Conservation (phyloP, 2,329 filamentous ascomycete genomes). For the Aureobasidium uvarum region DNA sequence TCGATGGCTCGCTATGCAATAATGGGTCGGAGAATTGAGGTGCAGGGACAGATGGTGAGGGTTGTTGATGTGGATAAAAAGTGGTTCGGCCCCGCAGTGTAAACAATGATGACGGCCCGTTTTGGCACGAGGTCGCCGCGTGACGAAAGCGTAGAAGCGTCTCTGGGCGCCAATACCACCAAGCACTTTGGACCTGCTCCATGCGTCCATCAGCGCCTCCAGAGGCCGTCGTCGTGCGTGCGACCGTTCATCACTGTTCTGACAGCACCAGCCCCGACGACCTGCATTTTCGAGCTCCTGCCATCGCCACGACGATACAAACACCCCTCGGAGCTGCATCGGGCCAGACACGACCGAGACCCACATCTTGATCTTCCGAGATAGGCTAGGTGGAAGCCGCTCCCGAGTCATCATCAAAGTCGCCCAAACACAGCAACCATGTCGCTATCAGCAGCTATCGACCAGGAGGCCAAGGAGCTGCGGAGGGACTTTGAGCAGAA, state of each 20-base stretch:
- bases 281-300: neutral
- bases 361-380: slow-evolving; percentile 16
- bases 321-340: neutral
- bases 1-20: neutral
- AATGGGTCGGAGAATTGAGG: slow-evolving; percentile 8
- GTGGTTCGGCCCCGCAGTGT: slow-evolving; percentile 1
- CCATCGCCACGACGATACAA: neutral
- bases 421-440: slow-evolving; percentile 2
- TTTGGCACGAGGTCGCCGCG: neutral
- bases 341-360: slow-evolving; percentile 17
- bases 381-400: slow-evolving; percentile 10
- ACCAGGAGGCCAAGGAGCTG: slow-evolving; percentile 25
- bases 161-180: slow-evolving; percentile 13
- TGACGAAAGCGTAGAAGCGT: neutral
- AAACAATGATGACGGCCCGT: neutral
- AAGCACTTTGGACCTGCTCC: neutral
- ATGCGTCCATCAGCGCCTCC: slow-evolving; percentile 2
- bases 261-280: slow-evolving; percentile 7
- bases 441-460: slow-evolving; percentile 26
- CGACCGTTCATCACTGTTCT: slow-evolving; percentile 5
- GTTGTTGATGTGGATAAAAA: neutral
- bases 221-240: neutral
- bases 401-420: neutral
- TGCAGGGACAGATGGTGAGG: neutral
- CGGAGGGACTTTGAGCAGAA: slow-evolving; percentile 19